A percentile compares a stretch with the other conserved stretches of the same genome.
These are phyloP conservation scores for Hypoxylon sp. DNA, from an alignment of 2,329 filamentous ascomycete genomes.

Conservation along the genomic window DNA sequence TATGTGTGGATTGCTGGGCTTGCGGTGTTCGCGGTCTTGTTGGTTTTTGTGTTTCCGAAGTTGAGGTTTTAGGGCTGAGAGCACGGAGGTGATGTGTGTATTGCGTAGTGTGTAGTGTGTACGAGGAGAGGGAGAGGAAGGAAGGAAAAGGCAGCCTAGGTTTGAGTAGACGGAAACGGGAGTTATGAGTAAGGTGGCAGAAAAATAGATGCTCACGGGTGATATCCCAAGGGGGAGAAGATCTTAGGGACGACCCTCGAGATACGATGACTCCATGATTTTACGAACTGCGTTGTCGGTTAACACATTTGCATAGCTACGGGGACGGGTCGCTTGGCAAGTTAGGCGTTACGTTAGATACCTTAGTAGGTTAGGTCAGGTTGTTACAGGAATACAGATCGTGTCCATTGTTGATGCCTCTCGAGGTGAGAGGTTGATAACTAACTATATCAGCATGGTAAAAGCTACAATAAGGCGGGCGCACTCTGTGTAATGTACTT, in stretches of 20 bases:
- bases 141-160: neutral
- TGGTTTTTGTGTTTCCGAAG: conserved; percentile 92
- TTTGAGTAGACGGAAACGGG: neutral
- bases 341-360: conserved; percentile 24
- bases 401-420: neutral
- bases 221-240: neutral
- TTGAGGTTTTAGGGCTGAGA: conserved; percentile 75
- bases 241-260: neutral
- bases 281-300: conserved; percentile 19
- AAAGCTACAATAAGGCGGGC: neutral
- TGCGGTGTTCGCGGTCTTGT: conserved; percentile 81
- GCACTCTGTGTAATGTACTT: no score
- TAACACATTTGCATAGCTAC: conserved; percentile 20
- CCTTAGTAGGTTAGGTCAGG: neutral
- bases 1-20: conserved; percentile 88
- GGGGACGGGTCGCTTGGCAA: conserved; percentile 16
- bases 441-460: conserved; percentile 4
- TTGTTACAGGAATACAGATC: conserved; percentile 7
- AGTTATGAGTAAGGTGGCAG: neutral
- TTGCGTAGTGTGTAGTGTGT: no score
- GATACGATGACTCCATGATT: conserved; percentile 20
- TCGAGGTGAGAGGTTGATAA: neutral
- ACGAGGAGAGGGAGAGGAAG: neutral
- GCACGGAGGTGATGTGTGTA: neutral
- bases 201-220: neutral